These are phyloP conservation scores for Stagonosporopsis cucurbitacearum DNA, from an alignment of 2,329 filamentous ascomycete genomes.

Conservation along the genomic window DNA sequence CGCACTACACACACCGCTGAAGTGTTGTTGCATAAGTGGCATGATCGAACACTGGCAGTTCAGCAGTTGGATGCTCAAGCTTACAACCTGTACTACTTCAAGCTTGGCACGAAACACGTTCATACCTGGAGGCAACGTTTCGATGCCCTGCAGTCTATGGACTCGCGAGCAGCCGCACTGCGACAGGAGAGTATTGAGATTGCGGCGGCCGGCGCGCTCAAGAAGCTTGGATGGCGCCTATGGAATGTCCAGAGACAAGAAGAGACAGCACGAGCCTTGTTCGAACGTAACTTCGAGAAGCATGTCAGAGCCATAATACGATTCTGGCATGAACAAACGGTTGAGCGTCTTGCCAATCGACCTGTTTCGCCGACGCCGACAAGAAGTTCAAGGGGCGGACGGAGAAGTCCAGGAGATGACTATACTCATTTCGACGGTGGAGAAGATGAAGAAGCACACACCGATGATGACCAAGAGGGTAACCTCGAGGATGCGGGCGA, in stretches of 20 bases:
- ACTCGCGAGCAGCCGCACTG: conserved; percentile 55
- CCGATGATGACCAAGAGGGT: conserved; percentile 7
- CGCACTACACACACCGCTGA: conserved; percentile 34
- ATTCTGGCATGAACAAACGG: conserved; percentile 60
- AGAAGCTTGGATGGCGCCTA: conserved; percentile 63
- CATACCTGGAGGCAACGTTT: conserved; percentile 34
- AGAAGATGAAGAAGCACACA: background rate
- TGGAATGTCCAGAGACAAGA: conserved; percentile 61
- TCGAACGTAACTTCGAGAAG: conserved; percentile 60
- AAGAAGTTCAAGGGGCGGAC: conserved; percentile 20
- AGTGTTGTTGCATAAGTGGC: conserved; percentile 53
- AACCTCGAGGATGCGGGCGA: conserved; percentile 27
- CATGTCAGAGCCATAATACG: conserved; percentile 63
- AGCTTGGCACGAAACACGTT: conserved; percentile 43
- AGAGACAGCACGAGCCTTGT: conserved; percentile 61
- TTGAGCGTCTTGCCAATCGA: conserved; percentile 34
- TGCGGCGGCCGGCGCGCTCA: conserved; percentile 57
- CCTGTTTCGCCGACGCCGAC: conserved; percentile 30
- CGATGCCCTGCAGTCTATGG: conserved; percentile 35
- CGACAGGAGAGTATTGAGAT: conserved; percentile 56
- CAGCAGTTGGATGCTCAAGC: conserved; percentile 32
- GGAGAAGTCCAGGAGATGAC: conserved; percentile 14
- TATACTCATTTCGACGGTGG: conserved; percentile 1
- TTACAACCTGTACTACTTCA: conserved; percentile 29
- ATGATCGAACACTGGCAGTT: conserved; percentile 44